Base-by-base conservation (phyloP, 257 asterid species). In the Mentha longifolia region DNA sequence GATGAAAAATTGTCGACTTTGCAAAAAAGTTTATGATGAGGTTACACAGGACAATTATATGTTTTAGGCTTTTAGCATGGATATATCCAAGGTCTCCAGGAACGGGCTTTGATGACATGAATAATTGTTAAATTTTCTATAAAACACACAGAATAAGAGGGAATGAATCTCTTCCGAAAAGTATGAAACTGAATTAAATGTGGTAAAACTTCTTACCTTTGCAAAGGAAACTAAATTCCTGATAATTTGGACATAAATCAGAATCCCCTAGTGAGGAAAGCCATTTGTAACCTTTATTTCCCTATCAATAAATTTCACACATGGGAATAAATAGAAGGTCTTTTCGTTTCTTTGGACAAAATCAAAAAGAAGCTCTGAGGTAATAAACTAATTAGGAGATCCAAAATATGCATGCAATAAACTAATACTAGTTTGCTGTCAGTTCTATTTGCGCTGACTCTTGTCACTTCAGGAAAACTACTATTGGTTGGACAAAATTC, bases 401-500 rank as follows among this genome's bases (percentile, higher is more conserved):
- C 58, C 14, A 45, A 65, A 28, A 12, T 33, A 45, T 66, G 31
- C 39, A 30, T 68, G 20, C 22, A 68, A 46, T 58, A 58, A 42
- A 66, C 54, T 14, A 14, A 52, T 75, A 16, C 46, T 75, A 65
- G 43, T 65, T 66, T 74, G 5, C 33, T 51, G 25, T 70, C 65
- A 33, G 56, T 60, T 43, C 66, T 62, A 43, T 39, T 71, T 51
- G 42, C 56, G 82, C 83, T 71, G 69, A 77, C 78, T 74, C 47
- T 67, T 54, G 62, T 47, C 74, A 35, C 35, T 76, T 65, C 88
- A 92, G 98, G 98, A 92, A 83, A 93, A 93, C 66, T 80, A 82
- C 77, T 85, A 86, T 74, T 93, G 98, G 97, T 74, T 93, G 68
- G 96, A 93, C 77, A 90, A 92, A 77, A 83, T 93, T 76, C 84